A percentile compares a stretch with the other conserved stretches of the same genome.
These are phyloP conservation scores for Chaetomiaceae sp. DNA, from an alignment of 2,329 filamentous ascomycete species.

Conservation along the genomic window DNA sequence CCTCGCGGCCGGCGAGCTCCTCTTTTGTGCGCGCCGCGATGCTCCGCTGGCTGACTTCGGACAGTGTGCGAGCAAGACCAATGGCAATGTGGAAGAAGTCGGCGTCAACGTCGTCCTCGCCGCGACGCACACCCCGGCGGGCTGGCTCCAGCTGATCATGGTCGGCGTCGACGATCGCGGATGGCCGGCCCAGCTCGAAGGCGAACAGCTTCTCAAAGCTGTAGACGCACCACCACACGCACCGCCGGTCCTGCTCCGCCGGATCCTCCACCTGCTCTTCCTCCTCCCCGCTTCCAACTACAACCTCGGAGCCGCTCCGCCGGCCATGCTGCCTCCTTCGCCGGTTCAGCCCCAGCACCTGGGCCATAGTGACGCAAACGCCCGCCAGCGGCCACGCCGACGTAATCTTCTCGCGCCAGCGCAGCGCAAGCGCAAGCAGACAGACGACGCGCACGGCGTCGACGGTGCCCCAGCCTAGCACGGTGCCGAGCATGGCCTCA, in stretches of 20 bases:
- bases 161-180: neutral
- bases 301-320: neutral
- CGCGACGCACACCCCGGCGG: neutral
- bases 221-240: constrained; percentile 6
- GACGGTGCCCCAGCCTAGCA: constrained; percentile 3
- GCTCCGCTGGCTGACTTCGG: constrained; percentile 1
- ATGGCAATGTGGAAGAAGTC: constrained; percentile 4
- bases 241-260: neutral
- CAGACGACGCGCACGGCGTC: neutral
- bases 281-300: neutral
- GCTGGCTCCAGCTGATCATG: constrained; percentile 1
- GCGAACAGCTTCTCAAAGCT: constrained; percentile 4
- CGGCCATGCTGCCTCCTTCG: neutral
- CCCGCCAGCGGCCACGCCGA: constrained; percentile 2
- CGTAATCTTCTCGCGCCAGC: constrained; percentile 1
- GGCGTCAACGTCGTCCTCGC: neutral
- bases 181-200: constrained; percentile 4
- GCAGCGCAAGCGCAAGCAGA: neutral
- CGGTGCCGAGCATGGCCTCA: constrained; percentile 1
- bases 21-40: constrained; percentile 2
- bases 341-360: neutral
- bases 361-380: neutral
- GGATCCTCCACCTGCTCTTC: too few relatives aligned
- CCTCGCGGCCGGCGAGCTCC: constrained; percentile 1
- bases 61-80: neutral